A percentile compares a stretch with the other conserved stretches of the same genome.
Evolutionary conservation across 768 basidiomycete genomes (phyloP).

Genomic region (Mycena galericulata): DNA sequence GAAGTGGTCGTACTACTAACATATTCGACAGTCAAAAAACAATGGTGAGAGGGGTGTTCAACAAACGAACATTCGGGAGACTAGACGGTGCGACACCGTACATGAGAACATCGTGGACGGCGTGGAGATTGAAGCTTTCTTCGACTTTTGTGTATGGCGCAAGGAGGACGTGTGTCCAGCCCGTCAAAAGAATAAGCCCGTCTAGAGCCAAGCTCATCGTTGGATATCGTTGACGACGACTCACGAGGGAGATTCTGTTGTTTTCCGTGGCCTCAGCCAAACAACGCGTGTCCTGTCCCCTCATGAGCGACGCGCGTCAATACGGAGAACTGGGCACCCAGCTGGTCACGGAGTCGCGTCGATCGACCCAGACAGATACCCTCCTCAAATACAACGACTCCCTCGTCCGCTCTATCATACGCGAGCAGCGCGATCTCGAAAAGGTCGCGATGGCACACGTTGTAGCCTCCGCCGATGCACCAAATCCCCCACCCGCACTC

Average conservation of each 20-base stretch:
- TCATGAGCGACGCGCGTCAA: not conserved
- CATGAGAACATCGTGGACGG: constrained; percentile 86
- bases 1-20: constrained; percentile 87
- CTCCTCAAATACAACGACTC: constrained; percentile 93
- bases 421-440: constrained; percentile 93
- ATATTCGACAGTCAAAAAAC: constrained; percentile 17
- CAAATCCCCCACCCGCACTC: constrained; percentile 68
- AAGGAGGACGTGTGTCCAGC: constrained; percentile 77
- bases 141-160: constrained; percentile 97
- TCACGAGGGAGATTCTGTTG: not conserved
- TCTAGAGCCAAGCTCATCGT: constrained; percentile 60
- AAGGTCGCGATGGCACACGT: constrained; percentile 57
- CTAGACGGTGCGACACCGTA: constrained; percentile 66
- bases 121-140: constrained; percentile 96
- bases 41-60: not conserved
- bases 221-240: no score
- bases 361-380: constrained; percentile 86
- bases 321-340: constrained; percentile 86
- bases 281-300: constrained; percentile 35
- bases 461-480: constrained; percentile 47
- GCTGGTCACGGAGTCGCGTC: constrained; percentile 87
- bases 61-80: constrained; percentile 62
- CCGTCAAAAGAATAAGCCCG: constrained; percentile 58
- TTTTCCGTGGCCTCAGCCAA: not conserved
- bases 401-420: constrained; percentile 85